Base-by-base conservation (phyloP, 2,329 filamentous ascomycete genomes). In the Paecilomyces formosus region DNA sequence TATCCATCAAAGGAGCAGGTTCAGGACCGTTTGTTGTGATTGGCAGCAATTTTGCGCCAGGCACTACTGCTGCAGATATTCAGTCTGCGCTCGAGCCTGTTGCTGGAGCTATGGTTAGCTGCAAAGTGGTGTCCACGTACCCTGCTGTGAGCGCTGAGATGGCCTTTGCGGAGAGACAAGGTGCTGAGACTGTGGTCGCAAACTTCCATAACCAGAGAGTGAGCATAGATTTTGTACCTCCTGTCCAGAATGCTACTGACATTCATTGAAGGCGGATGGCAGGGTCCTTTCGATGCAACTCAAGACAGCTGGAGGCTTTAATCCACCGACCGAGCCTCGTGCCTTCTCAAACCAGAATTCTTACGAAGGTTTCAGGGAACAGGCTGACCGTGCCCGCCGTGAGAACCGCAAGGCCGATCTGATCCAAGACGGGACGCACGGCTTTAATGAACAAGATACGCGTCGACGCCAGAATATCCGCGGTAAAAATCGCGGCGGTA, bases 171-270 rank as follows among this genome's bases (percentile, higher is more conserved):
- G 80, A 84, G 52, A 81, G 76, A 66, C 72, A 73, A 30, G 78
- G 79, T 22, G 85, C 85, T 1, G 82, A 87, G 61, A 81, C 78
- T 56, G 80, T 85, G 39, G 81, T 87, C 62, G 78, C 78, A 39
- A 85, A 78, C 33, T 87, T 86, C 73, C 83, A 88, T 71, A 82
- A 83, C 62, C 82, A 86, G 66, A 84, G 81, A 77, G 83, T 85
- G 66, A 56, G 74, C 33, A 15, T 31, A 15, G 3, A 26, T 26
- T 3, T 26, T 6, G 30, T 12, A 6, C 26, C 12, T 30, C 51
- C 21, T 18, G 2, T 22, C 35, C 18, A 9, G 35, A 15, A 24
- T 30, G 6, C 51, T 60, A 58, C 67, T 70, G 60, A 70, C 57
- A 58, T 60, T 63, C 64, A 64, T 64, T 33, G 45, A 50, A 80